Base-by-base conservation (phyloP, 1,139 yeast genomes). In the Diutina sp. region DNA sequence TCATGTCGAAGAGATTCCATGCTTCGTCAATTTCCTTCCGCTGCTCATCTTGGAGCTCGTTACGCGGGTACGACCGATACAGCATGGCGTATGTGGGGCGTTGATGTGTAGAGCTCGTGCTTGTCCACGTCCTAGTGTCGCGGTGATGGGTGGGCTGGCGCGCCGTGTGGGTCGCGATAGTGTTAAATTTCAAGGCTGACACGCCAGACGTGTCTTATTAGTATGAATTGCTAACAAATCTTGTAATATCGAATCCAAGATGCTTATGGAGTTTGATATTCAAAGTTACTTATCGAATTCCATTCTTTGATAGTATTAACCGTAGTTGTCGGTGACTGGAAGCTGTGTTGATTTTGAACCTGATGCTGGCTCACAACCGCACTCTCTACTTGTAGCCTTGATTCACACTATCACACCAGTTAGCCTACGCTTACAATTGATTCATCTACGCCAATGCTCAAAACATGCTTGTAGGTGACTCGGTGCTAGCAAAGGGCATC, bases 11-110 rank as follows among this genome's bases (percentile, higher is more conserved):
- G 51, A 93, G 76, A 56, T 87, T 82, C 67, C 95, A 95, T 62
- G 98, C 99, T 67, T 93, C 98, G 60, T 91, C 77, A 62, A 93
- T 90, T 67, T 93, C 98, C 64, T 87, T 95, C 62, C 86, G 85
- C 68, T 93, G 97, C 65, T 91, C 98, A 57, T 89, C 91, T 56
- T 90, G 76, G 57, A 91, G 75, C 64, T 90, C 96, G 53, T 74
- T 74, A 63, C 14, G 35, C 6, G 35, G 21, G 12, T 28, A 30
- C n/a, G 21, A 9, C 16, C 51, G 51, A 16, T 47, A 47, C 51
- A 47, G 51, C 51, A 47, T 47, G 16, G 35, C 5, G 38, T 9
- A 9, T 14, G 51, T 16, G n/a, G 30, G 11, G 41, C 41, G 41
- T 9, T 11, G 41, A 35, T 5, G 11, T 11, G 11, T 11, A 35